Conservation (phyloP, 2,329 filamentous ascomycete genomes). For the Aspergillus sp. region DNA sequence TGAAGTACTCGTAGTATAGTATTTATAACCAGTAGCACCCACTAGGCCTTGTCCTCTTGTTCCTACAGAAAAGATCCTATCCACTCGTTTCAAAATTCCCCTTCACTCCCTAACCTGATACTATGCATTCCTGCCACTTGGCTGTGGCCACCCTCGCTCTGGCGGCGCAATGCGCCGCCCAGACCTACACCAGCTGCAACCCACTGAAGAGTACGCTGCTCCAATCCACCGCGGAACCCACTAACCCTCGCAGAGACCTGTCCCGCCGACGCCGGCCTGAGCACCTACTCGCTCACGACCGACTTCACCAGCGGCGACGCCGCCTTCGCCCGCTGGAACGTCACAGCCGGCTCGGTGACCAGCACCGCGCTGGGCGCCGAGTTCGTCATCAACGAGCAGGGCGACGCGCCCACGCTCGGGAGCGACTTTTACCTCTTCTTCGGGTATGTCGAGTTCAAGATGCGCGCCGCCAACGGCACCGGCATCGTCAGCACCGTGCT, state of each 20-base stretch:
- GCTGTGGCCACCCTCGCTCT: background rate
- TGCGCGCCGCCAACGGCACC: conserved; percentile 84
- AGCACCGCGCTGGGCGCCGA: conserved; percentile 70
- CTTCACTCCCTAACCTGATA: too few relatives aligned
- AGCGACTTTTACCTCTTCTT: conserved; percentile 99
- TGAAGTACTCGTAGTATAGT: too few relatives aligned
- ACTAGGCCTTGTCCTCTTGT: too few relatives aligned
- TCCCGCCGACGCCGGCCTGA: conserved; percentile 68
- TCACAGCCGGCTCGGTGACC: conserved; percentile 62
- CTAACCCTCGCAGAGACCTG: conserved; percentile 44
- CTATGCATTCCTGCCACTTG: background rate
- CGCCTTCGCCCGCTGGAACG: conserved; percentile 62
- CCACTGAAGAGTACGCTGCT: background rate
- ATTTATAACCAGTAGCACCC: too few relatives aligned
- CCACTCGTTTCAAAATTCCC: background rate
- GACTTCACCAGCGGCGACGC: conserved; percentile 51
- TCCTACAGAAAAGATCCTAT: too few relatives aligned
- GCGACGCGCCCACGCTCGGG: conserved; percentile 80
- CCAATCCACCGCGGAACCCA: background rate
- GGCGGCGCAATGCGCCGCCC: background rate
- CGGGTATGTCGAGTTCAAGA: conserved; percentile 77
- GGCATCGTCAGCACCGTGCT: conserved; percentile 92
- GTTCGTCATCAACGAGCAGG: conserved; percentile 73
- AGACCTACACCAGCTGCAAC: background rate
- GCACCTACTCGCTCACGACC: conserved; percentile 32